phyloP scores from a whole-genome alignment of 805 yeast species.

The Cyberlindnera xylosilytica region DNA sequence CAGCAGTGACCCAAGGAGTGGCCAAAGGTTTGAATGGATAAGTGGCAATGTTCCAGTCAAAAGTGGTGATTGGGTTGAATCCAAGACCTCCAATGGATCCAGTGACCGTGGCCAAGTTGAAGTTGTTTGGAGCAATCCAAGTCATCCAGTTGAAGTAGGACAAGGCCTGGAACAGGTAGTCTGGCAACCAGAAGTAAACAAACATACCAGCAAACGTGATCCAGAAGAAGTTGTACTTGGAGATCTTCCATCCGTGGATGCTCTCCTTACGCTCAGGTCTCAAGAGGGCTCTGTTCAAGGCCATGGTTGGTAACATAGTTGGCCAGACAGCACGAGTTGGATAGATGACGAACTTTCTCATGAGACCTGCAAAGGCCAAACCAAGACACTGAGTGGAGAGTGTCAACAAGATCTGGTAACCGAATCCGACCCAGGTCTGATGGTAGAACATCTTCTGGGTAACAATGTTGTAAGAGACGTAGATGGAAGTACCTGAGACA shows the following conservation, averaged over 20 bases:
- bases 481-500: slow-evolving; percentile 30
- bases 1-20: slow-evolving; percentile 41
- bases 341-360: slow-evolving; percentile 55
- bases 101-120: slow-evolving; percentile 44
- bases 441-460: slow-evolving; percentile 32
- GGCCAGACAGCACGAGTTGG: slow-evolving; percentile 56
- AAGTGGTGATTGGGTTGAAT: slow-evolving; percentile 48
- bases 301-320: slow-evolving; percentile 42
- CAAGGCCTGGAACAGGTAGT: slow-evolving; percentile 40
- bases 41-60: slow-evolving; percentile 47
- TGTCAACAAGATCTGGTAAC: slow-evolving; percentile 51
- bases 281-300: slow-evolving; percentile 46
- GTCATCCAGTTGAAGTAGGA: slow-evolving; percentile 52
- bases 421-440: slow-evolving; percentile 34
- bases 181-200: slow-evolving; percentile 44
- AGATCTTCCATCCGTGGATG: slow-evolving; percentile 33
- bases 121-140: slow-evolving; percentile 53
- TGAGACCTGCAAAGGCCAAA: slow-evolving; percentile 62
- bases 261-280: slow-evolving; percentile 32
- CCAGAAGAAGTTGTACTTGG: slow-evolving; percentile 35
- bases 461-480: slow-evolving; percentile 38
- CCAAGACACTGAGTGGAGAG: slow-evolving; percentile 62
- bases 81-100: slow-evolving; percentile 50
- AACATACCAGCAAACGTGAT: slow-evolving; percentile 34
- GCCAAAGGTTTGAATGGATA: slow-evolving; percentile 33